Percentiles rank a stretch among this genome's conserved stretches.
Conservation (phyloP, 495 filamentous ascomycete genomes). For the Lasiosphaeriaceae sp. region DNA sequence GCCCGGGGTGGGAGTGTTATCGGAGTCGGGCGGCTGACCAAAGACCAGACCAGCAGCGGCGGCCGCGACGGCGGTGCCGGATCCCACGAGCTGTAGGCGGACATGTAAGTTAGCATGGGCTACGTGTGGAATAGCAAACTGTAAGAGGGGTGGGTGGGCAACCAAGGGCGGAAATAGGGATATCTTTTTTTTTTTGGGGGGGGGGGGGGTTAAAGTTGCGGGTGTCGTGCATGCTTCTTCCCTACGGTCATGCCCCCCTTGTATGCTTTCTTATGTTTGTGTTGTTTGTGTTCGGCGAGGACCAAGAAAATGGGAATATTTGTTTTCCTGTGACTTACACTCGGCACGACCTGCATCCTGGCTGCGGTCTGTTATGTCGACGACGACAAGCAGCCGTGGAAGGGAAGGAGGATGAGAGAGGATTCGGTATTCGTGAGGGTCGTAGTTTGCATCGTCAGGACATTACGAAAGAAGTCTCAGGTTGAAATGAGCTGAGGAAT, state of each 20-base stretch:
- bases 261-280: too few species aligned
- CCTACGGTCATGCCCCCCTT: background rate
- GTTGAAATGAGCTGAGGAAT: conserved; percentile 23
- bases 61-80: conserved; percentile 56
- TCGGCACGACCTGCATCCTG: conserved; percentile 61
- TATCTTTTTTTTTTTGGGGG: background rate
- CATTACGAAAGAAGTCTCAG: conserved; percentile 25
- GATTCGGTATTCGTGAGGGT: conserved; percentile 31
- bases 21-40: conserved; percentile 41
- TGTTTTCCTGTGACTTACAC: conserved; percentile 46
- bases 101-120: conserved; percentile 14
- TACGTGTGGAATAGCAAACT: background rate
- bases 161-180: background rate
- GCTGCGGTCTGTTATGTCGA: conserved; percentile 36
- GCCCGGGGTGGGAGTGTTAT: conserved; percentile 20
- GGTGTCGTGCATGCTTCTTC: background rate
- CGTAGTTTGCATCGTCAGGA: conserved; percentile 39
- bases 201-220: background rate
- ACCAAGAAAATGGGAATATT: background rate
- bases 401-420: conserved; percentile 32
- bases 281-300: background rate
- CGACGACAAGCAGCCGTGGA: conserved; percentile 35
- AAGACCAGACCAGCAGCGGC: conserved; percentile 54
- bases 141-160: background rate
- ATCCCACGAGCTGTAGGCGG: conserved; percentile 49